phyloP scores from a whole-genome alignment of 2,329 filamentous ascomycete genomes.

The Huntiella moniliformis region DNA sequence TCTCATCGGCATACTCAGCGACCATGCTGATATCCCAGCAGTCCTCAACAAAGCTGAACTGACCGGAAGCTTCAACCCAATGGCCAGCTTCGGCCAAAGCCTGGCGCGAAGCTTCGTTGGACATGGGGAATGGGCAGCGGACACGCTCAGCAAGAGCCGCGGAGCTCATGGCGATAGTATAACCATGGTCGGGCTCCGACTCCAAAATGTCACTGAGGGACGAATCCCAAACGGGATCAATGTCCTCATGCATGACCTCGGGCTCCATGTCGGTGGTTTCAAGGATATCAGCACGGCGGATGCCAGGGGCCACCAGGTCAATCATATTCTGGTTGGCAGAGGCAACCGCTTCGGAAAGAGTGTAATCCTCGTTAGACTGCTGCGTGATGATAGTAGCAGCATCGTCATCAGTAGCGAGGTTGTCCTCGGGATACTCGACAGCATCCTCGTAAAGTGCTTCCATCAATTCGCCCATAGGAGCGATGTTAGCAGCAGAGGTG shows the following conservation, averaged over 20 bases:
- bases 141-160: constrained; percentile 17
- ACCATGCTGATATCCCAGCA: constrained; percentile 98
- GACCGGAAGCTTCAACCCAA: constrained; percentile 47
- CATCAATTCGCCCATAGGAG: constrained; percentile 20
- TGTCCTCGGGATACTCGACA: constrained; percentile 22
- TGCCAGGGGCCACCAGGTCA: constrained; percentile 1
- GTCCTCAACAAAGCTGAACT: constrained; percentile 62
- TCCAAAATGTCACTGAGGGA: constrained; percentile 50
- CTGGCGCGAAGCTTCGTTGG: constrained; percentile 43
- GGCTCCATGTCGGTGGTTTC: neutral
- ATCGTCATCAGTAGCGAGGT: constrained; percentile 11
- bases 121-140: constrained; percentile 53
- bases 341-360: neutral
- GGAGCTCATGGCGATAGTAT: neutral
- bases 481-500: constrained; percentile 1
- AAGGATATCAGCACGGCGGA: constrained; percentile 2
- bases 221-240: constrained; percentile 13
- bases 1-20: constrained; percentile 87
- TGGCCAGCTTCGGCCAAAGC: constrained; percentile 51
- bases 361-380: neutral
- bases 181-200: constrained; percentile 54
- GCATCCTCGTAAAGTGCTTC: constrained; percentile 27
- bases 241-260: neutral
- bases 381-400: neutral
- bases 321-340: neutral